Percentiles rank a stretch among this genome's conserved stretches.
These are phyloP conservation scores for Vigna angularis DNA, from an alignment of 306 rosid genomes.

Conservation along the genomic window DNA sequence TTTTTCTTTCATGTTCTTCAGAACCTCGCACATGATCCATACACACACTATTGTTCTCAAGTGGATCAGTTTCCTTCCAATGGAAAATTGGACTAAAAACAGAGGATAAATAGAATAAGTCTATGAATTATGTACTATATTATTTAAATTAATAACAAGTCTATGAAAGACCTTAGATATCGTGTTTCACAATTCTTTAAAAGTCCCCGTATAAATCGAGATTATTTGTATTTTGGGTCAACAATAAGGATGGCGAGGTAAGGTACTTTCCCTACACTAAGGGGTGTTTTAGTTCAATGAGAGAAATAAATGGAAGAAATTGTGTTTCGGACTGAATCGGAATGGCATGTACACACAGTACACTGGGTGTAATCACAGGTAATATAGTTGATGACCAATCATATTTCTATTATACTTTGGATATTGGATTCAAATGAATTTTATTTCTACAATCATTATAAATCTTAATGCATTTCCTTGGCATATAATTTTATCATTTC, in stretches of 20 bases:
- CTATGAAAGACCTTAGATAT: not conserved
- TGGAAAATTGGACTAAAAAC: not conserved
- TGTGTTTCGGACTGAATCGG: constrained; percentile 23
- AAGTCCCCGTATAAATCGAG: not conserved
- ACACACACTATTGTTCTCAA: constrained; percentile 52
- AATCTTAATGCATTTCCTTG: not conserved
- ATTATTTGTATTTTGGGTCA: not conserved
- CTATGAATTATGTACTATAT: no score
- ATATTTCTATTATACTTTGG: not conserved
- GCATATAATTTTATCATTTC: not conserved
- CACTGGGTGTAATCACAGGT: not conserved
- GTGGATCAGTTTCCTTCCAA: constrained; percentile 33
- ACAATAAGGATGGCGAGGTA: not conserved
- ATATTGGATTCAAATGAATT: not conserved
- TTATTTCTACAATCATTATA: not conserved
- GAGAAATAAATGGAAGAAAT: constrained; percentile 10
- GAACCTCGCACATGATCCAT: constrained; percentile 92
- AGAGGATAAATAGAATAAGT: no score
- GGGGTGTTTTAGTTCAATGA: constrained; percentile 8
- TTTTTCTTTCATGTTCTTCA: constrained; percentile 49
- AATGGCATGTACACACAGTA: not conserved
- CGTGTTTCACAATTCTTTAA: not conserved
- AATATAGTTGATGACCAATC: not conserved
- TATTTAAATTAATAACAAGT: not conserved
- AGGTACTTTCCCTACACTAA: constrained; percentile 21